Conservation (phyloP, 768 basidiomycete genomes). For the Kwoniella botswanensis region DNA sequence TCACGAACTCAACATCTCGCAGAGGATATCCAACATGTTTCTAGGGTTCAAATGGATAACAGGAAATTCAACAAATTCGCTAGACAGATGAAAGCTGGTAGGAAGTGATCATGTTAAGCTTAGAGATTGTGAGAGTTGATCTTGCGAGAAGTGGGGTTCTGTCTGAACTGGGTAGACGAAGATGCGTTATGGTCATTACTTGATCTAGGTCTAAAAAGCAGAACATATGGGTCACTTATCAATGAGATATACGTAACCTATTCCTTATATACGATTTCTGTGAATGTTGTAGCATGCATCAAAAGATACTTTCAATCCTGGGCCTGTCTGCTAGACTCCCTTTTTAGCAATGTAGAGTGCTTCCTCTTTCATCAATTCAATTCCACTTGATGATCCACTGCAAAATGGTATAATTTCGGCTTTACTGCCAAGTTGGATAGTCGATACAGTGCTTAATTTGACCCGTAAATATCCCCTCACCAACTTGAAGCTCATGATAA, state of each 20-base stretch:
- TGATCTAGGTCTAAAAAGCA: no score
- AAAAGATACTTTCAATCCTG: background rate
- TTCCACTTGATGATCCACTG: background rate
- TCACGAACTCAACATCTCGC: constrained; percentile 36
- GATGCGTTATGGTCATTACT: background rate
- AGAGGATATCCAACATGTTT: constrained; percentile 40
- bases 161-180: background rate
- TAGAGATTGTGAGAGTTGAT: background rate
- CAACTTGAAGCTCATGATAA: background rate
- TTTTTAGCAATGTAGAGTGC: background rate
- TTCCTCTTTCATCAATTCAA: background rate
- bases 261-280: no score
- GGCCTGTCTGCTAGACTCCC: no score
- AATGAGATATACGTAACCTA: no score
- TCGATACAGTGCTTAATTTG: background rate
- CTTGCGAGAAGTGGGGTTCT: no score
- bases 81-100: constrained; percentile 41
- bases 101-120: constrained; percentile 3
- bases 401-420: no score
- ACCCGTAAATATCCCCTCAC: background rate
- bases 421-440: no score
- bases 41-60: constrained; percentile 46
- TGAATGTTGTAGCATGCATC: constrained; percentile 32
- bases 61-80: constrained; percentile 53
- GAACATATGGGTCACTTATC: no score